Evolutionary conservation across 805 yeast species (phyloP), one percentile per base, ranked within the genome.

Genomic region (Candida vartiovaarae): DNA sequence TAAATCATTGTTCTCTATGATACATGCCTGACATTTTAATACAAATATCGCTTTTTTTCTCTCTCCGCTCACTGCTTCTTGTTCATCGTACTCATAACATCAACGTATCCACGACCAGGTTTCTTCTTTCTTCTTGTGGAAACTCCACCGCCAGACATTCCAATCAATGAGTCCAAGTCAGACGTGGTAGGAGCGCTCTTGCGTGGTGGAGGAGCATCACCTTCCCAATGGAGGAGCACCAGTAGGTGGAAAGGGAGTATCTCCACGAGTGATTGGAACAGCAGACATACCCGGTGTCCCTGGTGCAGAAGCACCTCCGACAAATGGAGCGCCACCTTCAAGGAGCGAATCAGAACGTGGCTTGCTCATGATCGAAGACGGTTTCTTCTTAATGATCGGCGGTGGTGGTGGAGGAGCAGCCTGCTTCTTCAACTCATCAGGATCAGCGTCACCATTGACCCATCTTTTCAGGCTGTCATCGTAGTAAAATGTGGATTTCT

Each of bases 391-490:
- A 40, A 62, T 67, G 15, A 70, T 64, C 30, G 70, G 58, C 43
- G 73, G 66, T 38, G 73, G 66, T 33, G 70, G 76, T 26, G 81
- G 80, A 1, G 82, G 93, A 4, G 96, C 91, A 3, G 82, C 79
- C 4, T 77, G 72, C 1, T 76, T 63, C 41, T 71, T 64, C 54
- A 80, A 80, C 39, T 83, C 90, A 57, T 78, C 93, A 40, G 75
- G 70, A 26, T 81, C 75, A 4, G 76, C 78, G 49, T 78, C 76
- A 43, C 76, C 77, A 57, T 87, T 82, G 41, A 93, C 78, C 96
- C 97, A 93, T 56, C 96, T 75, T 60, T 83, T 81, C 57, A 84
- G 73, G 46, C 84, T 78, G 54, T 86, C 91, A 65, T 90, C 96
- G 61, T 79, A 93, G 56, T 77, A 75, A 59, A 93, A 83, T 15